Evolutionary conservation across 2,329 filamentous ascomycete species (phyloP), one percentile per base, ranked within the genome.

Genomic region (Lachnellula subtilissima): DNA sequence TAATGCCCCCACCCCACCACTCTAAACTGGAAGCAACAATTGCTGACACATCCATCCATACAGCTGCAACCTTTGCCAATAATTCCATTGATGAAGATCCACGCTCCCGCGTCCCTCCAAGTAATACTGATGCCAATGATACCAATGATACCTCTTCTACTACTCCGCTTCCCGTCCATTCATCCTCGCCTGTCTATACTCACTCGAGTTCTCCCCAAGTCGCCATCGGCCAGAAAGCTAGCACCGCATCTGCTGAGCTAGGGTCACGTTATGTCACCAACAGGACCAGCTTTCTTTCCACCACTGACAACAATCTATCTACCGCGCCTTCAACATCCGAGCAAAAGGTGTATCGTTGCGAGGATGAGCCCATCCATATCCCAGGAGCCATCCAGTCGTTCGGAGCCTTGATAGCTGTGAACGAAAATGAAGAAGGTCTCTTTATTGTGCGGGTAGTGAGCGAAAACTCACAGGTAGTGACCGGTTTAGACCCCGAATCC

Each of bases 341-440:
- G n/a, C 14, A 40, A 5, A 43, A 28, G 11, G 14, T 52, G 11
- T 56, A 55, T 53, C 45, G 54, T 23, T 60, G 52, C 14, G 55
- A 60, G 25, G 54, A 60, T 36, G 58, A 58, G 28, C 55, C 58
- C 7, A 58, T 60, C 36, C 58, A 60, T 48, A 60, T 55, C n/a
- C 58, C 55, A 15, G 55, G 55, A 23, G 52, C 55, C 5, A 52
- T 58, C 1, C 55, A 58, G 47, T 22, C 14, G 8, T 60, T 48
- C 23, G 58, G 58, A 14, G 58, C 58, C 15, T 37, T 60, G 40
- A 22, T 60, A 7, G 55, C 52, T 14, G 28, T 60, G 15, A 39
- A 37, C 55, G 52, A 57, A n/a, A 42, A 53, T 15, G 12, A 40
- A 15, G 35, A 45, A 1, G 40, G 48, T 19, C n/a, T 28, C n/a